Conservation (phyloP, 345 rosid species). For the Cardamine occulta region DNA sequence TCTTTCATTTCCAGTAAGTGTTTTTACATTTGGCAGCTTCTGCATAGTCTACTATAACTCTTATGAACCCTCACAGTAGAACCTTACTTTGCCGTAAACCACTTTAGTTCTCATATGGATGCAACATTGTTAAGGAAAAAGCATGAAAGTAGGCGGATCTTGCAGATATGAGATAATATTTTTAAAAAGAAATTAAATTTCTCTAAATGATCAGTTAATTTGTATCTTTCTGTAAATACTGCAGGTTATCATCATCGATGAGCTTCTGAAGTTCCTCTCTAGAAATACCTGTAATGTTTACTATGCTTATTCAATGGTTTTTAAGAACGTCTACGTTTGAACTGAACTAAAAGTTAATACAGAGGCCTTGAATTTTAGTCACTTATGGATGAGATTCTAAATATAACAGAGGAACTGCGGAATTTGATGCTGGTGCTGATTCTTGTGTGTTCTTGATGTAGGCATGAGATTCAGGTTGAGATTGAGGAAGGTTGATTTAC, state of each 20-base stretch:
- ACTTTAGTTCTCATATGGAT: conserved; percentile 15
- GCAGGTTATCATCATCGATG: conserved; percentile 94
- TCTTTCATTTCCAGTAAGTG: conserved; percentile 97
- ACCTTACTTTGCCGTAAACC: not conserved
- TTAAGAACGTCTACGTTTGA: not conserved
- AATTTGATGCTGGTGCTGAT: not conserved
- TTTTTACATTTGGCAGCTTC: conserved; percentile 1
- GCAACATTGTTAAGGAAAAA: conserved; percentile 8
- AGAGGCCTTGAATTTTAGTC: not conserved
- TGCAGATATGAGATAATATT: not conserved
- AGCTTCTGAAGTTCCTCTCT: conserved; percentile 87
- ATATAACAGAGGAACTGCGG: not conserved
- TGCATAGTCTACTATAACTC: conserved; percentile 22
- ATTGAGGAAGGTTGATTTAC: conserved; percentile 74
- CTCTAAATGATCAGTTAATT: not conserved
- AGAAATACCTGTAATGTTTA: conserved; percentile 55
- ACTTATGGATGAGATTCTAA: not conserved
- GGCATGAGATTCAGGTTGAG: conserved; percentile 78
- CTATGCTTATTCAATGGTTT: not conserved
- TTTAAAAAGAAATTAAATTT: not conserved
- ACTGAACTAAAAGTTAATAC: conserved; percentile 1
- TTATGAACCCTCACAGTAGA: conserved; percentile 1
- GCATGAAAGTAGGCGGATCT: not conserved
- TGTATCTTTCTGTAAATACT: conserved; percentile 20
- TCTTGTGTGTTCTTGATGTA: conserved; percentile 38